Base-by-base conservation (phyloP, 768 basidiomycete species). In the Xanthoconium stramineum region DNA sequence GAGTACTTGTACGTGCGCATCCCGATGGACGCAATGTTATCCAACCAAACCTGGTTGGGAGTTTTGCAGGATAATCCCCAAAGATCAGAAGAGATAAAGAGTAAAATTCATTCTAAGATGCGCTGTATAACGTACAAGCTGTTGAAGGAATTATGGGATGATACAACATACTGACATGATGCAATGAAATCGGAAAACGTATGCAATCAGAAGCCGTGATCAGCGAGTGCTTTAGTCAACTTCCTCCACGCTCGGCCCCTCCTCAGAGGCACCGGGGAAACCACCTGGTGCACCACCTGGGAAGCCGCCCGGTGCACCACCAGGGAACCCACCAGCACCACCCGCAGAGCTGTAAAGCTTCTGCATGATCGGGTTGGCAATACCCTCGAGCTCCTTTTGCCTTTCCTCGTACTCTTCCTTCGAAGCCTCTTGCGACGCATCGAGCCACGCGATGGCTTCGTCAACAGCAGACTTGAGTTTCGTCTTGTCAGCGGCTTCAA, bases 321-420 rank as follows among this genome's bases (percentile, higher is more conserved):
- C 85, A 54, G 86, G 84, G 74, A 83, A 76, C 14, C 81, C 81
- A 52, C 82, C 83, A 38, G 73, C 56, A 51, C 57, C 63, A 60
- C 85, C 86, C 7, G 75, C 72, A 49, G 72, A 77, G 35, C 77
- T 69, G 72, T 96, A 95, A 29, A 95, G 81, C 65, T 80, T 82
- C 71, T 80, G 80, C 82, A 83, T 83, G 66, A 86, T 85, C 11
- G 85, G 85, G 72, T 84, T 89, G 65, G 93, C 91, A 63, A 95
- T 69, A 15, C 67, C 75, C 78, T 97, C 94, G 48, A 98, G 78
- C 75, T 97, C 94, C 80, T 95, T 95, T 72, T 96, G 94, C 76
- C 85, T 89, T 67, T 80, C 81, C 73, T 91, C 90, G 75, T 95
- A 94, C 77, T 98, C 95, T 68, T 94, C 91, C 78, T 92, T 94